Evolutionary conservation across 208 protist species (phyloP).

Genomic region (Leishmania tropica): DNA sequence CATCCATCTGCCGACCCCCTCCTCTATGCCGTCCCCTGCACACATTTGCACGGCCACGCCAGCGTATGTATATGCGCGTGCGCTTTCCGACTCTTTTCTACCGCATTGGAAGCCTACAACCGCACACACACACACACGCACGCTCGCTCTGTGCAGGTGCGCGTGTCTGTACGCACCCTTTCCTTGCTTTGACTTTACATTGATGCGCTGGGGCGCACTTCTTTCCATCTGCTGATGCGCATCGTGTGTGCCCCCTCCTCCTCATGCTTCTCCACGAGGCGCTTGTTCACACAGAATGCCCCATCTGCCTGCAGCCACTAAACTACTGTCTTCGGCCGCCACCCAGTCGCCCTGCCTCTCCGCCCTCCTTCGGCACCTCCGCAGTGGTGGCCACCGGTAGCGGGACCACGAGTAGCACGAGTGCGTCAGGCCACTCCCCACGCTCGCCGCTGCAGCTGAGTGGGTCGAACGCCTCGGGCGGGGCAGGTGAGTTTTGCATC

Average conservation of each 20-base stretch:
- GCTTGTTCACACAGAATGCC: conserved; percentile 59
- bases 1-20: no score
- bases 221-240: neutral
- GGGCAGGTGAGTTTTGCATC: conserved; percentile 39
- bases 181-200: neutral
- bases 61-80: neutral
- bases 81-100: neutral
- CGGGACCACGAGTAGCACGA: neutral
- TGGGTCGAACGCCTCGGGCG: neutral
- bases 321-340: conserved; percentile 14
- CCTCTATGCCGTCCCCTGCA: neutral
- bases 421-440: neutral
- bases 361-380: neutral
- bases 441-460: conserved; percentile 5
- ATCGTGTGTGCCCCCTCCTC: neutral
- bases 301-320: conserved; percentile 81
- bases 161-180: neutral
- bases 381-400: conserved; percentile 5
- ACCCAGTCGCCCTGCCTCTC: conserved; percentile 1
- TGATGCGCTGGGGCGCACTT: neutral
- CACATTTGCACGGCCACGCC: neutral
- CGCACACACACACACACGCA: no score
- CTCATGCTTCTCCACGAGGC: conserved; percentile 34
- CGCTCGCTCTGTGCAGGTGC: neutral
- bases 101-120: neutral